These are phyloP conservation scores for Heterobasidion occidentale DNA, from an alignment of 1,284 basidiomycete species.

Conservation along the genomic window DNA sequence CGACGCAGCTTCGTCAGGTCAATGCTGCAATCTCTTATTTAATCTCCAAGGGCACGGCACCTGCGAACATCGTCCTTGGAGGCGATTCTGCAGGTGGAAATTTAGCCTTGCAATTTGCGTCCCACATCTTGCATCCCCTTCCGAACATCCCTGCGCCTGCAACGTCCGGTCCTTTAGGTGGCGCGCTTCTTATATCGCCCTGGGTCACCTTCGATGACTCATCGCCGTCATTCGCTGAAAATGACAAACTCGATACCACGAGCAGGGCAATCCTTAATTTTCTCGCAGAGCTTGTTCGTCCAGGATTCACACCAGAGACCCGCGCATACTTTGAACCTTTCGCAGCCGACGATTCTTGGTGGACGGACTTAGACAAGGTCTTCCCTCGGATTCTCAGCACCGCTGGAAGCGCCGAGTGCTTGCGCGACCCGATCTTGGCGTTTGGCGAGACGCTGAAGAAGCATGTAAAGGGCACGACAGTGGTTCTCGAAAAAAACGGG, in stretches of 20 bases:
- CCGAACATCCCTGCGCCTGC: slow-evolving; percentile 10
- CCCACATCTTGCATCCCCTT: slow-evolving; percentile 24
- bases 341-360: background rate
- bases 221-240: background rate
- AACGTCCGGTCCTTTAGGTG: slow-evolving; percentile 13
- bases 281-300: background rate
- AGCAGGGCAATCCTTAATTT: background rate
- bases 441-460: slow-evolving; percentile 20
- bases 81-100: slow-evolving; percentile 30
- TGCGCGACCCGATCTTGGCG: slow-evolving; percentile 27
- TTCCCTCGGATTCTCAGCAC: slow-evolving; percentile 27
- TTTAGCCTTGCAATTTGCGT: slow-evolving; percentile 21
- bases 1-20: slow-evolving; percentile 14
- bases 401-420: slow-evolving; percentile 26
- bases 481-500: slow-evolving; percentile 24
- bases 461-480: slow-evolving; percentile 17
- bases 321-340: background rate
- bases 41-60: slow-evolving; percentile 7
- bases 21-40: slow-evolving; percentile 9
- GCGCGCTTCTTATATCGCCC: slow-evolving; percentile 24
- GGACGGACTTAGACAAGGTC: slow-evolving; percentile 3
- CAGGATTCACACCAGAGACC: background rate
- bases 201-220: slow-evolving; percentile 19
- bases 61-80: slow-evolving; percentile 12
- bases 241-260: background rate